phyloP scores from a whole-genome alignment of 306 rosid species.

The Prunus persica region DNA sequence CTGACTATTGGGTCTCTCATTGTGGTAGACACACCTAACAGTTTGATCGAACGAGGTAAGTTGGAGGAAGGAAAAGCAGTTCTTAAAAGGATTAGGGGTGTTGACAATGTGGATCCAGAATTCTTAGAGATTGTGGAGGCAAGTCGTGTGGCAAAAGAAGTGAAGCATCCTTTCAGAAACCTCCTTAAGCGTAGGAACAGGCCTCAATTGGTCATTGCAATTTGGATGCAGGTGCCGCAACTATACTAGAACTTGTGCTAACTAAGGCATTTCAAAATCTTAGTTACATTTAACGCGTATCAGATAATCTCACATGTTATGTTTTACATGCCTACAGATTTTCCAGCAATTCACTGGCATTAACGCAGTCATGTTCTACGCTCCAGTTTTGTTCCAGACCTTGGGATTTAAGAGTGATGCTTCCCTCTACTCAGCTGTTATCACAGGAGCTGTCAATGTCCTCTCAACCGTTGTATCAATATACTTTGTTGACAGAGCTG shows the following conservation, averaged over 20 bases:
- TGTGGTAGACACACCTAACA: constrained; percentile 58
- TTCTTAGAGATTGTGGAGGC: constrained; percentile 52
- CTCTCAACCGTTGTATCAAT: constrained; percentile 55
- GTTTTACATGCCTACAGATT: constrained; percentile 19
- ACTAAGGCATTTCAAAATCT: too few relatives aligned
- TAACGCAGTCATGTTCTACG: constrained; percentile 69
- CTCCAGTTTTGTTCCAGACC: constrained; percentile 59
- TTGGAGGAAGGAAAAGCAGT: constrained; percentile 48
- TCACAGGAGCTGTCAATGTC: constrained; percentile 63
- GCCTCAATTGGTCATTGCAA: constrained; percentile 47
- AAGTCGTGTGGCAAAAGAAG: constrained; percentile 38
- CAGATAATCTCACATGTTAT: too few relatives aligned
- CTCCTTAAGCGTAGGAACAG: constrained; percentile 47
- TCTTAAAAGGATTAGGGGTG: constrained; percentile 55
- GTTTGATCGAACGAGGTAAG: constrained; percentile 56
- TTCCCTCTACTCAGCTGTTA: constrained; percentile 53
- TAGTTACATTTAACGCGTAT: too few relatives aligned
- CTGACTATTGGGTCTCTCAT: constrained; percentile 39
- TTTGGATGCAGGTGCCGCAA: constrained; percentile 13
- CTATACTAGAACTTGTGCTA: too few relatives aligned
- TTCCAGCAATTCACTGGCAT: constrained; percentile 75
- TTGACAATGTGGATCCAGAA: constrained; percentile 52
- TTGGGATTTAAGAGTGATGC: constrained; percentile 52
- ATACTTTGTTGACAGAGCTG: constrained; percentile 44
- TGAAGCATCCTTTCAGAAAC: constrained; percentile 42